Evolutionary conservation across 805 yeast species (phyloP), one percentile per base, ranked within the genome.

Genomic region (Cyberlindnera samutprakarnensis): DNA sequence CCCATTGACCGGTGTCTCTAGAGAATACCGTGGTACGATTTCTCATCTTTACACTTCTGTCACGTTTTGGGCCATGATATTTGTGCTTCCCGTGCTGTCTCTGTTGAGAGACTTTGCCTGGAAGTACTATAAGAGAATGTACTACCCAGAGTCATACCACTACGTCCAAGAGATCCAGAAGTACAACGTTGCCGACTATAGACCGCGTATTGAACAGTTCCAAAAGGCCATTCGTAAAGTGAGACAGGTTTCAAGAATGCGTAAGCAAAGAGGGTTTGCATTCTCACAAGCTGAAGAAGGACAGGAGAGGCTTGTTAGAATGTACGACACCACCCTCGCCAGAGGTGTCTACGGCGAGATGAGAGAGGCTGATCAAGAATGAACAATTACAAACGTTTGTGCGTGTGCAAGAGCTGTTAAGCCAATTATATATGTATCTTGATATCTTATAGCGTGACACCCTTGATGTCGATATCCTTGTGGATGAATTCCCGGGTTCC

Each of bases 231-330:
- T 92, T 35, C 72, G 97, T 52, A 92, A 87, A 53, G 97, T 92
- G 16, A 79, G 99, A 59, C 99, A 94, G 59, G 97, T 92, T 23
- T 95, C 90, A 57, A 73, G 99, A 57, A 90, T 92, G 84, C 83
- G 94, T 55, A 92, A 92, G 52, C 98, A 92, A 61, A 78, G 97
- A 60, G 99, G 99, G 6, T 92, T 85, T 66, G 99, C 99, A 2
- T 92, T 92, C 50, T 87, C 96, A 6, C 97, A 92, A 57, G 87
- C 83, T 28, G 95, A 86, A 42, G 95, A 84, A 54, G 94, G 94
- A 23, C 96, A 88, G 60, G 96, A 87, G 44, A 78, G 78, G 51
- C 73, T 92, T 39, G 80, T 92, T 30, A 72, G 97, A 49, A 85
- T 94, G 65, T 92, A 92, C 50, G 98, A 92, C 57, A 90, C 97